Percentiles rank a stretch among this genome's conserved stretches.
Evolutionary conservation across 2,329 filamentous ascomycete species (phyloP).

Genomic region (Calonectria pauciramosa): DNA sequence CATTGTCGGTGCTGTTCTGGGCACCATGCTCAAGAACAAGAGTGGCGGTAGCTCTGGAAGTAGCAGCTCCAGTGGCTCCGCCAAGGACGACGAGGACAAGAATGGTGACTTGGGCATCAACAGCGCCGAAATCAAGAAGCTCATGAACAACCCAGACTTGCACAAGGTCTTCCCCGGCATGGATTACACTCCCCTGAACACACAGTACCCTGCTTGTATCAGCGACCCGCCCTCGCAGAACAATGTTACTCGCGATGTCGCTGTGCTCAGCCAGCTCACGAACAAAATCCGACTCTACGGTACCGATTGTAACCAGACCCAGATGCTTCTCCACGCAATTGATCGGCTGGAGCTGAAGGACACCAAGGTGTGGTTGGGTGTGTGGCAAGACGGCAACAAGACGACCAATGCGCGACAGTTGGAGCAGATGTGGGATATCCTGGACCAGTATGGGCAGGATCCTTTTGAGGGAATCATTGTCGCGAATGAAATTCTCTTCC

Average conservation of each 20-base stretch:
- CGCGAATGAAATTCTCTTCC: slow-evolving; percentile 84
- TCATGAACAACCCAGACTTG: slow-evolving; percentile 84
- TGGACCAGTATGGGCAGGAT: slow-evolving; percentile 75
- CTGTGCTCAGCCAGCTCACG: slow-evolving; percentile 90
- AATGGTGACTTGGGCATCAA: slow-evolving; percentile 82
- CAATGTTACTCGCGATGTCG: slow-evolving; percentile 92
- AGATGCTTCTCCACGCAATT: slow-evolving; percentile 91
- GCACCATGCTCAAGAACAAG: slow-evolving; percentile 74
- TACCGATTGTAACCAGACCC: slow-evolving; percentile 97
- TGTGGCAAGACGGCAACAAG: slow-evolving; percentile 88
- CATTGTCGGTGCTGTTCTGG: slow-evolving; percentile 81
- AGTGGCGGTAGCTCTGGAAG: slow-evolving; percentile 28
- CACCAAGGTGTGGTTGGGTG: slow-evolving; percentile 93
- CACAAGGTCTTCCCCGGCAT: slow-evolving; percentile 96
- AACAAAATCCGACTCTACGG: slow-evolving; percentile 92
- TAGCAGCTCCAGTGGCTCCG: slow-evolving; percentile 59
- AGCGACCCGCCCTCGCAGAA: slow-evolving; percentile 87
- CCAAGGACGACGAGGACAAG: slow-evolving; percentile 68
- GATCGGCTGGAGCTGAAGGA: slow-evolving; percentile 77
- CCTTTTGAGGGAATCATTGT: slow-evolving; percentile 88
- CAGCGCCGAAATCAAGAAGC: slow-evolving; percentile 82
- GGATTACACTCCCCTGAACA: slow-evolving; percentile 93
- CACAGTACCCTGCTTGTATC: slow-evolving; percentile 89
- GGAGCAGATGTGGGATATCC: slow-evolving; percentile 84
- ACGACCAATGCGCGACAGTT: slow-evolving; percentile 90